Conservation (phyloP, 352 stramenopile genomes). For the Hyaloperonospora brassicae region DNA sequence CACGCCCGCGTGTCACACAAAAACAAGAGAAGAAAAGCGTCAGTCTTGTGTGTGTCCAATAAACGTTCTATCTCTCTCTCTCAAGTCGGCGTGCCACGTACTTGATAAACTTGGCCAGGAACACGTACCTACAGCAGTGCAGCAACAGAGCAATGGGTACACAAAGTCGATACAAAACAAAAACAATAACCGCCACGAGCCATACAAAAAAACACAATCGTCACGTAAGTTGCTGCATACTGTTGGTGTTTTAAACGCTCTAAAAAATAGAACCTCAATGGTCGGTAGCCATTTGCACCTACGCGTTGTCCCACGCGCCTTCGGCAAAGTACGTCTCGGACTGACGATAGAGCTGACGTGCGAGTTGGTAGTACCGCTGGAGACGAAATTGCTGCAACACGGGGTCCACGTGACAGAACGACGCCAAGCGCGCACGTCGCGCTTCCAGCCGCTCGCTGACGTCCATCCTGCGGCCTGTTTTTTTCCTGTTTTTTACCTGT, state of each 20-base stretch:
- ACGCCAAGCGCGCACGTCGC: constrained; percentile 47
- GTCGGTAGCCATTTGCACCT: constrained; percentile 16
- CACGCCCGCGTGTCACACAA: not conserved
- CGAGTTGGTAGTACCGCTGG: constrained; percentile 62
- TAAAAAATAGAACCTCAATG: constrained; percentile 29
- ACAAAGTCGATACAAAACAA: too few relatives aligned
- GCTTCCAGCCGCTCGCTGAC: constrained; percentile 52
- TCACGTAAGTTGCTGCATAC: too few relatives aligned
- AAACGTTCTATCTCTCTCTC: too few relatives aligned
- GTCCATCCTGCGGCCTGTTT: constrained; percentile 17
- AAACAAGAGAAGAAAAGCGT: constrained; percentile 22
- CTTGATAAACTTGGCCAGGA: constrained; percentile 78
- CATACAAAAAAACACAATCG: too few relatives aligned
- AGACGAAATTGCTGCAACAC: constrained; percentile 60
- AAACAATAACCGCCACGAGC: not conserved
- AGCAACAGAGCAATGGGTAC: too few relatives aligned
- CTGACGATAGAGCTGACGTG: constrained; percentile 68
- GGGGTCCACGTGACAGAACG: constrained; percentile 50
- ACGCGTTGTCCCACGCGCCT: constrained; percentile 65
- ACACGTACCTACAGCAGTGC: constrained; percentile 52
- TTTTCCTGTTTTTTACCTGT: not conserved
- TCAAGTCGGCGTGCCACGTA: constrained; percentile 20
- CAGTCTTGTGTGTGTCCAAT: constrained; percentile 1
- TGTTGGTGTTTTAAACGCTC: too few relatives aligned
- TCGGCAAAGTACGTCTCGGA: constrained; percentile 60